A percentile compares a stretch with the other conserved stretches of the same genome.
Evolutionary conservation across 306 rosid genomes (phyloP).

Genomic region (Fragaria vesca): DNA sequence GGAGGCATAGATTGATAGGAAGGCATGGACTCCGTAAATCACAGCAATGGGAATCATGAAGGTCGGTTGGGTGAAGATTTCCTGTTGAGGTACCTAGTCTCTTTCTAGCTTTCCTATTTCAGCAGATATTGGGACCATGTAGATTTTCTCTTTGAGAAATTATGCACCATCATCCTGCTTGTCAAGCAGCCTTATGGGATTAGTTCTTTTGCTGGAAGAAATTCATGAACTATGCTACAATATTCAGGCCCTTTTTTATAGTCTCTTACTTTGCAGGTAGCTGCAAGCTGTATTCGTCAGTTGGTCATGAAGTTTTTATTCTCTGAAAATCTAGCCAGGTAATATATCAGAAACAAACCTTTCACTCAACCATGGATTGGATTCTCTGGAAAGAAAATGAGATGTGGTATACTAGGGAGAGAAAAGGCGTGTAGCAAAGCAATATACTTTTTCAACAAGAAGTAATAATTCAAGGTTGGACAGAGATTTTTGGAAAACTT

Average conservation of each 20-base stretch:
- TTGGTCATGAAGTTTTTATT: neutral
- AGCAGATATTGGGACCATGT: neutral
- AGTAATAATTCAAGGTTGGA: neutral
- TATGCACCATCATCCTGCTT: neutral
- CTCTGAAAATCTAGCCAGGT: neutral
- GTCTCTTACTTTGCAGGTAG: neutral
- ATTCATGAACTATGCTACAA: neutral
- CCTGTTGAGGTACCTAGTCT: neutral
- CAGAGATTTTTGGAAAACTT: neutral
- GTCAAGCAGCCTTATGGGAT: neutral
- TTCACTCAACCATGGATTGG: neutral
- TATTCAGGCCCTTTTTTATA: neutral
- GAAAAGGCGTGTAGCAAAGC: neutral
- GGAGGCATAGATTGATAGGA: conserved; percentile 34
- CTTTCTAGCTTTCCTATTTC: neutral
- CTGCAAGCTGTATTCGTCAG: neutral
- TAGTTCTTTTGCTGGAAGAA: neutral
- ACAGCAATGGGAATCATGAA: conserved; percentile 10
- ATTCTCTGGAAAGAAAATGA: conserved; percentile 6
- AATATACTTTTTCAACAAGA: neutral
- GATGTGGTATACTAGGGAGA: neutral
- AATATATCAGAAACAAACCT: neutral
- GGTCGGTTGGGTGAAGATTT: conserved; percentile 12
- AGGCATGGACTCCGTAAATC: conserved; percentile 1
- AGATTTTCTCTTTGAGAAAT: neutral